Base-by-base conservation (phyloP, 139 green algal genomes). In the Asterochloris erici region DNA sequence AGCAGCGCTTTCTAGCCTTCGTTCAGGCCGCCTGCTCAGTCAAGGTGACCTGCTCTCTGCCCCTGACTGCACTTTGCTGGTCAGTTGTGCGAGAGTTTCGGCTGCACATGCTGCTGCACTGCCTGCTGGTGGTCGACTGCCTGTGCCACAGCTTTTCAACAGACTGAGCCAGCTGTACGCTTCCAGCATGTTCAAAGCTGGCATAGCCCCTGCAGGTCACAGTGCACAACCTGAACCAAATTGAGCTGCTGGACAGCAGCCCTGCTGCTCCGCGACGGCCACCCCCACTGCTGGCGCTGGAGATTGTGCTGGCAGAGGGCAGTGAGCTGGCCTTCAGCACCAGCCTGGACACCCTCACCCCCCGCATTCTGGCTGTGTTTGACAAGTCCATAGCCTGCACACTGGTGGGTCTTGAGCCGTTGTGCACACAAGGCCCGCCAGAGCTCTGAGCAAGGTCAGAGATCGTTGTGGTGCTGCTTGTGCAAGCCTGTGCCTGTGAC, bases 301-400 rank as follows among this genome's bases (percentile, higher is more conserved):
- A 96, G 87, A 86, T 96, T 63, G 47, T 89, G 13, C 81, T 83
- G 47, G 89, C 88, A 74, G 90, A 90, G 68, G 81, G 87, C 84
- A 77, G 71, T 78, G 68, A 68, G 29, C 90, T 95, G 66, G n/a
- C 66, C 60, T 93, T 89, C 86, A 86, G 71, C 84, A 90, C 85
- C 0, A 70, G 78, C 64, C 68, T 89, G n/a, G 86, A 90, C 27
- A 61, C 68, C 21, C 82, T 93, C 23, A 74, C 87, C 23, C 63
- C 77, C 63, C 87, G 85, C 75, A 47, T 92, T 23, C 54, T 90
- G 47, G 81, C 84, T 60, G 61, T 94, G 9, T 95, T 93, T 75
- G 90, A 95, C 84, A 80, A 88, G 14, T 89, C 82, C 2, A 83
- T 96, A 12, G 81, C 81, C 27, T 87, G 86, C 85, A 73, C 88